Base-by-base conservation (phyloP, 2,329 filamentous ascomycete genomes). In the Penicillium occitanis region DNA sequence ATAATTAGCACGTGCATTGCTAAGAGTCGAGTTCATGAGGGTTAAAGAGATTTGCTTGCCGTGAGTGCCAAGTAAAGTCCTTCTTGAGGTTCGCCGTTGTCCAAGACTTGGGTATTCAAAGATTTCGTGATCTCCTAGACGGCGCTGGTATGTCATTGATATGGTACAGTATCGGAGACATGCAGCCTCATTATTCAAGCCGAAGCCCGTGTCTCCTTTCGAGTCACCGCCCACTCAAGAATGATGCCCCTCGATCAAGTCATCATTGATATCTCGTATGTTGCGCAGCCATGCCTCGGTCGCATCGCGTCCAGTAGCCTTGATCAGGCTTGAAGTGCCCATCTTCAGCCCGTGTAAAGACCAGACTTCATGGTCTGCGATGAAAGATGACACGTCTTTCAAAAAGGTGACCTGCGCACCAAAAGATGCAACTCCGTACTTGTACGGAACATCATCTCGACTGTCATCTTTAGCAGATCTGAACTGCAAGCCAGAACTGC, bases 221-320 rank as follows among this genome's bases (percentile, higher is more conserved):
- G 14, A 53, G 25, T n/a, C 50, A 53, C 7, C 35, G 17, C 13
- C 19, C 57, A 30, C 25, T 60, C 58, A 48, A 30, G 14, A 35
- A 50, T 22, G 17, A 13, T 17, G 28, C 19, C 14, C 28, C 50
- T 33, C 37, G 50, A 30, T 35, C 28, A 50, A 14, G 14, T 37
- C 51, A 14, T 48, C 33, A 30, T 51, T 48, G 1, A 42, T 28
- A 58, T 44, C 42, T n/a, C 28, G 33, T 11, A 60, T 40, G 5
- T 59, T 37, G 13, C 53, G 55, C 25, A 63, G 33, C 65, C 65
- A 66, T 46, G 59, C 37, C n/a, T 66, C 65, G n/a, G 60, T 60
- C 61, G 28, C 50, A 22, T 66, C 65, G 2, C 61, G 65, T 22
- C 53, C 65, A n/a, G 60, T 50, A 14, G 65, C 65, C 61, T 63